phyloP scores from a whole-genome alignment of 129 eudicot genomes.

The Centrapalus pauciflorus region DNA sequence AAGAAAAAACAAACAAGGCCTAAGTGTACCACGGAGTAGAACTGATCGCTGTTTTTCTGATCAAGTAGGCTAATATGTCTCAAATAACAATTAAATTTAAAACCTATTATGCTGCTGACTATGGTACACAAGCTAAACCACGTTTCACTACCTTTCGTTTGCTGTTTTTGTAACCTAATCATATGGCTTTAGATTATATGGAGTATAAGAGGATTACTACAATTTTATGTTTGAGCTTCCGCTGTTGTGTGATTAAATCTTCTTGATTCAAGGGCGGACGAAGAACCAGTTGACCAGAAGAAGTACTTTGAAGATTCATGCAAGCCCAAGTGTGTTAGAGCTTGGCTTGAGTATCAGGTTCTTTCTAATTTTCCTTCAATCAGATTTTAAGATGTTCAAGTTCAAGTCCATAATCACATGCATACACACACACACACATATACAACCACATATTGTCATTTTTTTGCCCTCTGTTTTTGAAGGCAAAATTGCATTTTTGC shows the following conservation, averaged over 20 bases:
- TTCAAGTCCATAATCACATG: background rate
- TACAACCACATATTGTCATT: too few relatives aligned
- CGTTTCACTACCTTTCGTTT: too few relatives aligned
- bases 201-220: background rate
- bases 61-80: background rate
- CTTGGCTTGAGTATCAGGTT: conserved; percentile 70
- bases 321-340: conserved; percentile 76
- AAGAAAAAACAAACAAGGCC: too few relatives aligned
- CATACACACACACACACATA: too few relatives aligned
- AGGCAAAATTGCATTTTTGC: too few relatives aligned
- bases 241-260: background rate
- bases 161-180: background rate
- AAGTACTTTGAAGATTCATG: conserved; percentile 61
- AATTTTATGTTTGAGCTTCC: background rate
- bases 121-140: background rate
- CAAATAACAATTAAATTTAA: background rate
- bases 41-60: too few relatives aligned
- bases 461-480: too few relatives aligned
- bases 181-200: background rate
- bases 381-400: background rate
- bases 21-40: too few relatives aligned
- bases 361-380: background rate
- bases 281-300: conserved; percentile 83
- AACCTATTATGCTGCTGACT: background rate
- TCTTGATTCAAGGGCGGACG: conserved; percentile 52